Percentiles rank a stretch among this genome's conserved stretches.
Conservation (phyloP, 1,284 basidiomycete species). For the Microbotryomycetes sp. region DNA sequence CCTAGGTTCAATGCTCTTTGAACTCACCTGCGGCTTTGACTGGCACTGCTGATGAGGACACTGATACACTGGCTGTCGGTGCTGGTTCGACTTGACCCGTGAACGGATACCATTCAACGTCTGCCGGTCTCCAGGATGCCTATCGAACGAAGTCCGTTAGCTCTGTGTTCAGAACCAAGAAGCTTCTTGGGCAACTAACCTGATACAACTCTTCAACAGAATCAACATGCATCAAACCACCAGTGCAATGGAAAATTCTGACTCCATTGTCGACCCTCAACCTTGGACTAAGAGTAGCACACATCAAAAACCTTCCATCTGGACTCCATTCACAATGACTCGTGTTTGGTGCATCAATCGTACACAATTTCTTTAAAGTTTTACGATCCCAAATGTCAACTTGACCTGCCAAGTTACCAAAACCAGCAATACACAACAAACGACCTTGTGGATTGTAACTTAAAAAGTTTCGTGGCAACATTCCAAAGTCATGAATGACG, state of each 20-base stretch:
- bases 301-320: constrained; percentile 85
- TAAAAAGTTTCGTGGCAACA: constrained; percentile 82
- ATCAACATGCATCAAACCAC: constrained; percentile 73
- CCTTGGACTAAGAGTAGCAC: constrained; percentile 87
- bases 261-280: constrained; percentile 95
- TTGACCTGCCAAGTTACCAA: constrained; percentile 91
- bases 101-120: constrained; percentile 64
- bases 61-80: constrained; percentile 61
- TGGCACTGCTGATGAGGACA: constrained; percentile 45
- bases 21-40: constrained; percentile 44
- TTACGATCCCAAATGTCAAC: constrained; percentile 88
- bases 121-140: constrained; percentile 71
- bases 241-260: constrained; percentile 90
- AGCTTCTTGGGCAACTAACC: constrained; percentile 29
- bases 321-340: constrained; percentile 93
- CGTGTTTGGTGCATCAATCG: constrained; percentile 88
- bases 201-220: constrained; percentile 80
- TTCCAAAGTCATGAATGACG: constrained; percentile 82
- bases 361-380: constrained; percentile 70
- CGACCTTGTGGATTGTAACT: constrained; percentile 92
- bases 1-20: background rate
- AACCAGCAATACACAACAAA: constrained; percentile 82
- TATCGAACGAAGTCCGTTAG: constrained; percentile 18
- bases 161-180: background rate
- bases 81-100: constrained; percentile 63